A percentile compares a stretch with the other conserved stretches of the same genome.
phyloP scores from a whole-genome alignment of 2,329 filamentous ascomycete genomes.

The Arthrocladium fulminans region DNA sequence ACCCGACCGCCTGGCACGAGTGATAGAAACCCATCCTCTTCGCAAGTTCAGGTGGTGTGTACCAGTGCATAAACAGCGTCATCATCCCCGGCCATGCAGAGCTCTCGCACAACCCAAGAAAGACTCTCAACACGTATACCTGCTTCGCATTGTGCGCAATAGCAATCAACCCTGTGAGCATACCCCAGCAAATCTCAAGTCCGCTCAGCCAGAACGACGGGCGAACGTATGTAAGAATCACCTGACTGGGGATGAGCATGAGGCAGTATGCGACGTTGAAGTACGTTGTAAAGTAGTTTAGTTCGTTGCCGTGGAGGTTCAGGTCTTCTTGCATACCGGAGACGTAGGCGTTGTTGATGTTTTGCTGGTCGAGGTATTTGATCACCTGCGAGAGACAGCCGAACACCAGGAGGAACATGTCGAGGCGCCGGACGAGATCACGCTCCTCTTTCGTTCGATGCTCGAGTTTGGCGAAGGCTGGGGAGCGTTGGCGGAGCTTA shows the following conservation, averaged over 20 bases:
- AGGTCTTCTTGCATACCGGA: slow-evolving; percentile 40
- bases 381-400: slow-evolving; percentile 33
- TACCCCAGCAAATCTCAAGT: slow-evolving; percentile 29
- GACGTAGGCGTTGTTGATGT: slow-evolving; percentile 22
- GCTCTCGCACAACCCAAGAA: slow-evolving; percentile 29
- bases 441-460: slow-evolving; percentile 26
- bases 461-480: not conserved
- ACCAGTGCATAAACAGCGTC: slow-evolving; percentile 30
- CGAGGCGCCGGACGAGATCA: slow-evolving; percentile 32
- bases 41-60: slow-evolving; percentile 32
- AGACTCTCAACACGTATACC: slow-evolving; percentile 28
- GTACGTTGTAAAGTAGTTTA: slow-evolving; percentile 39
- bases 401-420: slow-evolving; percentile 33
- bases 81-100: slow-evolving; percentile 29
- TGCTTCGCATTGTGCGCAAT: slow-evolving; percentile 25
- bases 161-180: slow-evolving; percentile 29
- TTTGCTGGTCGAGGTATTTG: slow-evolving; percentile 15
- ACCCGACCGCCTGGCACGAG: slow-evolving; percentile 28
- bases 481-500: not conserved
- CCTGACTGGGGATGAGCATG: slow-evolving; percentile 33
- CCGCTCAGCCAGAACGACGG: slow-evolving; percentile 24
- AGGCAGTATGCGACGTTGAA: slow-evolving; percentile 35
- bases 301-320: slow-evolving; percentile 40
- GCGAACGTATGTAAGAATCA: slow-evolving; percentile 32
- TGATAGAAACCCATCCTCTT: slow-evolving; percentile 31